A percentile compares a stretch with the other conserved stretches of the same genome.
Conservation (phyloP, 1,284 basidiomycete genomes). For the Pterula multifida region DNA sequence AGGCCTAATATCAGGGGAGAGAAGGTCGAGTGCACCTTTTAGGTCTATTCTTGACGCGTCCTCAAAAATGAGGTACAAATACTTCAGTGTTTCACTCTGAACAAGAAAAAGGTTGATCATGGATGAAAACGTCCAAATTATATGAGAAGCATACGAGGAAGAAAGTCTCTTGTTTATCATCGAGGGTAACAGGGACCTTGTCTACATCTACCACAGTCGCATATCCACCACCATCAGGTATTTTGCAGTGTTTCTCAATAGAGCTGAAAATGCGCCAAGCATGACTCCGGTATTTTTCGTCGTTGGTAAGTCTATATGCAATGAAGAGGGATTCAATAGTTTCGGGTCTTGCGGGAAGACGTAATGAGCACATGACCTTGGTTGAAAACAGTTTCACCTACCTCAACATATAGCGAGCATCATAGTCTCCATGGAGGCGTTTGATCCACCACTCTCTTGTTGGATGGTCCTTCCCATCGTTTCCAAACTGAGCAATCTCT, state of each 20-base stretch:
- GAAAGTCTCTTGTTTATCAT: conserved; percentile 76
- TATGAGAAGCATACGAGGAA: conserved; percentile 33
- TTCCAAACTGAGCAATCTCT: conserved; percentile 51
- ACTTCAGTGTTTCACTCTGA: conserved; percentile 63
- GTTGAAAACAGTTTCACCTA: conserved; percentile 12
- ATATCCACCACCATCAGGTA: conserved; percentile 58
- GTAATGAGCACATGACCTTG: neutral
- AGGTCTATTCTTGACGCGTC: conserved; percentile 47
- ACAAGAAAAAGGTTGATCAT: conserved; percentile 6
- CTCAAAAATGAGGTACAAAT: conserved; percentile 62
- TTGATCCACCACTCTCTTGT: conserved; percentile 62
- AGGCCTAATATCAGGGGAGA: neutral
- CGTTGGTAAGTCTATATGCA: conserved; percentile 56
- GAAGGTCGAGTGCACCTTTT: conserved; percentile 25
- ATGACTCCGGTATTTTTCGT: conserved; percentile 53
- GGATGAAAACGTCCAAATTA: too few species aligned
- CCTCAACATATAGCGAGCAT: conserved; percentile 65
- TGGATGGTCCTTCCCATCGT: conserved; percentile 18
- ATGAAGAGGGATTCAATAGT: conserved; percentile 72
- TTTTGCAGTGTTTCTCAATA: conserved; percentile 56
- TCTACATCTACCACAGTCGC: conserved; percentile 63
- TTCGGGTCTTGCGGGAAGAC: conserved; percentile 38
- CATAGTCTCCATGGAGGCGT: conserved; percentile 30
- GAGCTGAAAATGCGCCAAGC: conserved; percentile 72
- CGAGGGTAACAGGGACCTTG: conserved; percentile 21